Evolutionary conservation across 352 stramenopile genomes (phyloP).

Genomic region (Ophiocytium majus): DNA sequence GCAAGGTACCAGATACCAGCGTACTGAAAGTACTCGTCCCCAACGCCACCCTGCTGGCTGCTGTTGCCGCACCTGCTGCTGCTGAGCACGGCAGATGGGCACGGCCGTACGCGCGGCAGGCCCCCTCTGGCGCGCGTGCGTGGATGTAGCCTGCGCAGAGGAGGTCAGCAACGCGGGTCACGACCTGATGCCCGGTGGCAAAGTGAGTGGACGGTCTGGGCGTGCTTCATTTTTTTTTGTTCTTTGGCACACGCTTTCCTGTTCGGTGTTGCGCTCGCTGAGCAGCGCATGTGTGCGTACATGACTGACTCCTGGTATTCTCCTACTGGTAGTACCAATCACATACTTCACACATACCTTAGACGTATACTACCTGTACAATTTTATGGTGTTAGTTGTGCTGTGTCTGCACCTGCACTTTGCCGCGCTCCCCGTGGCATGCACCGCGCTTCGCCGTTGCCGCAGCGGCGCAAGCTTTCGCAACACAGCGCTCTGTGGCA

Average conservation of each 20-base stretch:
- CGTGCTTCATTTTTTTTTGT: not conserved
- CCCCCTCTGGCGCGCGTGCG: not conserved
- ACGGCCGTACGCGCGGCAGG: not conserved
- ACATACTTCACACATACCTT: not conserved
- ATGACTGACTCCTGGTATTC: not conserved
- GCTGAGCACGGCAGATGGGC: not conserved
- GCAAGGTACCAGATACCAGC: not conserved
- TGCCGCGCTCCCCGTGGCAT: no score
- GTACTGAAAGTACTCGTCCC: not conserved
- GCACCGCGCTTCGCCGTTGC: no score
- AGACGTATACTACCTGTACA: not conserved
- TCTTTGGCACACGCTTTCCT: not conserved
- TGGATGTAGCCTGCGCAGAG: constrained; percentile 14
- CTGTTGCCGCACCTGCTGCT: not conserved
- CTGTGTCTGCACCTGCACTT: no score
- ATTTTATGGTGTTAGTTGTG: not conserved
- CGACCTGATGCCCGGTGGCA: not conserved
- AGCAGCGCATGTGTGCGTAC: not conserved
- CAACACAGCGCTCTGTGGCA: no score
- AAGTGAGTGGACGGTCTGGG: no score
- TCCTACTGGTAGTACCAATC: not conserved
- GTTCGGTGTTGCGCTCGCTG: not conserved
- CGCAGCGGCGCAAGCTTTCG: no score
- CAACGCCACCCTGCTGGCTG: not conserved
- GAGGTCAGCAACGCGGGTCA: not conserved